Evolutionary conservation across 2,329 filamentous ascomycete species (phyloP), one percentile per base, ranked within the genome.

Genomic region (Calonectria ilicicola): DNA sequence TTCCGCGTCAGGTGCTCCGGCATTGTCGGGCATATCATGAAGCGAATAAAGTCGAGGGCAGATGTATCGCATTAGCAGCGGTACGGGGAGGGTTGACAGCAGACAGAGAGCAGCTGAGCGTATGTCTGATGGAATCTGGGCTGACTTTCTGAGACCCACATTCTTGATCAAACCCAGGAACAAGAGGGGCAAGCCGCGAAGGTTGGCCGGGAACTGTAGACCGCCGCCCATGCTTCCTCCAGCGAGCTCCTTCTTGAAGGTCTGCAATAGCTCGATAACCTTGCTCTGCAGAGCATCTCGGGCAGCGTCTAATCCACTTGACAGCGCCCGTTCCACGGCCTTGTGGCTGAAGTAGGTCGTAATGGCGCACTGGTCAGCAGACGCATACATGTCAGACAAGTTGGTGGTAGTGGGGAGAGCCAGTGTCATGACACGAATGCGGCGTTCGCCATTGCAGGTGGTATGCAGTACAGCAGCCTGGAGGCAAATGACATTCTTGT

Each of bases 111-210:
- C 96, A 12, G 97, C 96, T 8, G 96, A 98, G 70, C 97, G 91
- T 81, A 98, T 92, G 85, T 99, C 97, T 29, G 94, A 96, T 7
- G 96, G 96, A 74, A 98, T 98, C 84, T 98, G 95, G 6, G 95
- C 93, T 35, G 95, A 98, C 86, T 97, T 97, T 77, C 96, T 93
- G 74, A 98, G 91, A 76, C 95, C 96, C 75, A 98, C 94, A 81
- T 98, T 96, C 88, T 99, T 99, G 85, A 97, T 98, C 80, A 99
- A 85, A 10, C 95, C 96, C 44, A 99, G 88, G 89, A 99, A 98
- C 51, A 99, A 88, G 69, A 97, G 91, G 1, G 97, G 96, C 29
- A 99, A 89, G 40, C 93, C 95, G 69, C 96, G 92, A 70, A 99
- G 87, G 84, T 99, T 99, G 72, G 94, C 93, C 23, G 97, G 96